Evolutionary conservation across 176 grass and related monocot genomes (phyloP).

Genomic region (Avena insularis): DNA sequence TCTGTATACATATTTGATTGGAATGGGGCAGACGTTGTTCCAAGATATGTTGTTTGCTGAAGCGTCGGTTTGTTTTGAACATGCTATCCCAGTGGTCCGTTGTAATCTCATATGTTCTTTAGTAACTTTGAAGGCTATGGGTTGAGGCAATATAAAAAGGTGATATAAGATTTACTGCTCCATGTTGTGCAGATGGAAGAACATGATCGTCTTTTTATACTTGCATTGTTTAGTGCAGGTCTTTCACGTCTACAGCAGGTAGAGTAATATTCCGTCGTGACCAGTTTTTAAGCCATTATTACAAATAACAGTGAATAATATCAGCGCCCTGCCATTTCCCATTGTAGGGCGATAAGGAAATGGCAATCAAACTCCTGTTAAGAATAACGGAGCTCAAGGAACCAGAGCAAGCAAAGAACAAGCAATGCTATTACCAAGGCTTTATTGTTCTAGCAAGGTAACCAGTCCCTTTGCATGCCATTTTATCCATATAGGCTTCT

Average conservation of each 20-base stretch:
- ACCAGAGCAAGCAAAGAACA: slow-evolving; percentile 64
- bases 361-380: slow-evolving; percentile 70
- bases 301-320: slow-evolving; percentile 16
- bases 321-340: neutral
- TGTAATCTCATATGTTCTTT: slow-evolving; percentile 36
- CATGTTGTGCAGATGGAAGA: slow-evolving; percentile 69
- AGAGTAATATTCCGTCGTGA: slow-evolving; percentile 26
- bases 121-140: slow-evolving; percentile 26
- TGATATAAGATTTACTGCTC: slow-evolving; percentile 25
- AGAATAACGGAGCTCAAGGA: slow-evolving; percentile 79
- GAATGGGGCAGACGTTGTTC: slow-evolving; percentile 67
- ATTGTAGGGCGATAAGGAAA: slow-evolving; percentile 74
- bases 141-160: slow-evolving; percentile 18
- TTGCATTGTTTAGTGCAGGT: slow-evolving; percentile 67
- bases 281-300: slow-evolving; percentile 14
- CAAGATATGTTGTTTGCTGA: slow-evolving; percentile 64
- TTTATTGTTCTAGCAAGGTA: slow-evolving; percentile 75
- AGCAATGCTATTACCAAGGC: slow-evolving; percentile 65
- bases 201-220: slow-evolving; percentile 77
- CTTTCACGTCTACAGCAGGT: slow-evolving; percentile 68
- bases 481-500: neutral
- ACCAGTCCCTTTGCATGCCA: slow-evolving; percentile 9
- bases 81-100: slow-evolving; percentile 77
- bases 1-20: slow-evolving; percentile 64
- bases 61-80: slow-evolving; percentile 70